Percentiles rank a stretch among this genome's conserved stretches.
Conservation (phyloP, 2,329 filamentous ascomycete genomes). For the Ilyonectria robusta region DNA sequence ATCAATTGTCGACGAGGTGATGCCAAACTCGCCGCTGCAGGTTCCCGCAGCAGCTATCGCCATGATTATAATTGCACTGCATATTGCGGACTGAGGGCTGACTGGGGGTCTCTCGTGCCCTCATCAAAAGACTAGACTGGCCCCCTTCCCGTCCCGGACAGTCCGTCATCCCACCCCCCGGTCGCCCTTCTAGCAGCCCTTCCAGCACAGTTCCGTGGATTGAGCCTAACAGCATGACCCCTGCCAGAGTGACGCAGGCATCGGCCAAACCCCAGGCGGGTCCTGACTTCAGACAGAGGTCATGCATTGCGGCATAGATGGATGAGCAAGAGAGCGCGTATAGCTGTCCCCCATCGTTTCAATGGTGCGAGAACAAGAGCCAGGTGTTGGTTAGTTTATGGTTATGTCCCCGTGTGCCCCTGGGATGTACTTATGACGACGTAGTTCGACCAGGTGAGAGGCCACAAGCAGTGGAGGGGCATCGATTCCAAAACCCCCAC, state of each 20-base stretch:
- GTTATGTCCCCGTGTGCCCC: constrained; percentile 12
- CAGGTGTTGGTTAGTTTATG: constrained; percentile 1
- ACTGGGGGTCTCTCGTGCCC: constrained; percentile 4
- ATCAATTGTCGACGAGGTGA: not conserved
- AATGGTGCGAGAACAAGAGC: constrained; percentile 12
- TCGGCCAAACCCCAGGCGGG: constrained; percentile 1
- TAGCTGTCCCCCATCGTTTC: not conserved
- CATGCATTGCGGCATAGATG: constrained; percentile 24
- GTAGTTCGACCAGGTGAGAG: constrained; percentile 2
- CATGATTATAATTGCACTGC: constrained; percentile 39
- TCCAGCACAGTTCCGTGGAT: constrained; percentile 5
- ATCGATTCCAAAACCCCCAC: constrained; percentile 26
- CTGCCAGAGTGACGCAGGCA: constrained; percentile 4
- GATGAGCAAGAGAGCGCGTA: constrained; percentile 9
- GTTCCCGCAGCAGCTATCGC: constrained; percentile 36
- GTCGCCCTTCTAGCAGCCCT: constrained; percentile 4
- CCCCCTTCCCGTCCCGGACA: constrained; percentile 16
- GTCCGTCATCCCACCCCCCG: constrained; percentile 18
- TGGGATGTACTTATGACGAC: not conserved
- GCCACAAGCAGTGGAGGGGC: not conserved
- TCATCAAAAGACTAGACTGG: constrained; percentile 10
- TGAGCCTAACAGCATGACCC: constrained; percentile 5
- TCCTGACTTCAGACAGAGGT: not conserved
- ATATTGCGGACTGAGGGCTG: not conserved
- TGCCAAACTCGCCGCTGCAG: not conserved